phyloP scores from a whole-genome alignment of 176 grass and related monocot species.

The Oryza australiensis region DNA sequence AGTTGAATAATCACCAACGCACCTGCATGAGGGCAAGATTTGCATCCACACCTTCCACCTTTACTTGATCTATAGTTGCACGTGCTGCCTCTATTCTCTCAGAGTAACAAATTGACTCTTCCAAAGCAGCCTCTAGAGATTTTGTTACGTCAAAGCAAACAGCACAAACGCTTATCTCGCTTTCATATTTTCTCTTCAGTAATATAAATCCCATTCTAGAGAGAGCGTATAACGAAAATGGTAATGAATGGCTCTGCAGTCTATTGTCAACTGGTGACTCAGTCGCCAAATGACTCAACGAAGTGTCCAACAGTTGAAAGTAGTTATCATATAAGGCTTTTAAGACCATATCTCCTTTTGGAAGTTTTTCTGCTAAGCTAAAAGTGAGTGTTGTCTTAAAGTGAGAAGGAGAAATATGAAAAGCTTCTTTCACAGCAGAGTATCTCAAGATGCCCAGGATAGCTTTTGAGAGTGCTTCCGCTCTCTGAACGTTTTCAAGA shows the following conservation, averaged over 20 bases:
- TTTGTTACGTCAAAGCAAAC: conserved; percentile 66
- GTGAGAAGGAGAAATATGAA: conserved; percentile 74
- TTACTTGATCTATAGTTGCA: conserved; percentile 78
- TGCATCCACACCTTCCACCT: conserved; percentile 73
- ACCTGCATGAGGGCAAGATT: conserved; percentile 86
- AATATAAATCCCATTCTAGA: conserved; percentile 72
- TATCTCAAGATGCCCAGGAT: conserved; percentile 78
- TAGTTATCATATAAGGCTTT: conserved; percentile 77
- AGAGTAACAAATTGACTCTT: conserved; percentile 84
- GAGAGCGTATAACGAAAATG: conserved; percentile 69
- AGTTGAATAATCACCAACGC: conserved; percentile 24
- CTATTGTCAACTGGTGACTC: conserved; percentile 38
- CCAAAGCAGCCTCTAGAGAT: conserved; percentile 66
- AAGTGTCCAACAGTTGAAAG: conserved; percentile 49
- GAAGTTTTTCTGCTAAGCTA: conserved; percentile 88
- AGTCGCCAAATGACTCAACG: conserved; percentile 45
- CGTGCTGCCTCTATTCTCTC: conserved; percentile 67
- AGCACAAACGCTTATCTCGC: conserved; percentile 52
- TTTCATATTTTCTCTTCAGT: conserved; percentile 51
- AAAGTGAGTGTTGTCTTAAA: conserved; percentile 89
- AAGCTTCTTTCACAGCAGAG: conserved; percentile 80
- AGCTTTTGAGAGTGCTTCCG: conserved; percentile 77
- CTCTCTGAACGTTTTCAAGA: conserved; percentile 63
- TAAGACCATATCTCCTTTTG: conserved; percentile 86
- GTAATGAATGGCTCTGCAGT: conserved; percentile 46